These are phyloP conservation scores for Thelonectria rubi DNA, from an alignment of 2,329 filamentous ascomycete genomes.

Conservation along the genomic window DNA sequence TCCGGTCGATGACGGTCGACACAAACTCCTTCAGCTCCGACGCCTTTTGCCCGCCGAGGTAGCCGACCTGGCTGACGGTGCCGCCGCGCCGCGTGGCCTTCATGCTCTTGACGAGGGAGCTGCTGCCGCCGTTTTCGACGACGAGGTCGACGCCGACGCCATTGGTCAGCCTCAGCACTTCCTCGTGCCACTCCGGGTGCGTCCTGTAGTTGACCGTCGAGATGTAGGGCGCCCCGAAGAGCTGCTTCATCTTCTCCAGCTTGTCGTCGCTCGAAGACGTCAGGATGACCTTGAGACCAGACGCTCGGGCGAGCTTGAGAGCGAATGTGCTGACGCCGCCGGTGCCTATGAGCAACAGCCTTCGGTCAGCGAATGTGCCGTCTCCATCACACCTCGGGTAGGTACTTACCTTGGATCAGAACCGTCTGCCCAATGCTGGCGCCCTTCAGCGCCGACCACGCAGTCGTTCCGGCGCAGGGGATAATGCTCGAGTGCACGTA, in stretches of 20 bases:
- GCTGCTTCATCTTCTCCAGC: conserved; percentile 52
- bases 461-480: conserved; percentile 56
- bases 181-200: conserved; percentile 56
- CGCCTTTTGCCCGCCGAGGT: conserved; percentile 46
- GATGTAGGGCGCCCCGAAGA: conserved; percentile 52
- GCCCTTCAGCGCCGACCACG: conserved; percentile 55
- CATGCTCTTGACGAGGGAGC: conserved; percentile 51
- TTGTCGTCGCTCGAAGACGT: conserved; percentile 63
- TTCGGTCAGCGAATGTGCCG: not conserved
- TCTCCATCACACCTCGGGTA: not conserved
- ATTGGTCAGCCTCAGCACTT: conserved; percentile 54
- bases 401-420: conserved; percentile 52
- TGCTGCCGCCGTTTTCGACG: conserved; percentile 53
- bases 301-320: conserved; percentile 58
- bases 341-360: conserved; percentile 43
- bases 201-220: conserved; percentile 58
- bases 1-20: conserved; percentile 49
- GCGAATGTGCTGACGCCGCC: conserved; percentile 52
- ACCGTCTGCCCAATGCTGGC: conserved; percentile 51
- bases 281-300: conserved; percentile 59
- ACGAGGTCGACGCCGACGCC: conserved; percentile 59
- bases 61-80: conserved; percentile 54
- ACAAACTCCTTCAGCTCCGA: conserved; percentile 47
- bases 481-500: conserved; percentile 50
- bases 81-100: conserved; percentile 53